Base-by-base conservation (phyloP, 208 protist species). In the Acanthamoeba culbertsoni region DNA sequence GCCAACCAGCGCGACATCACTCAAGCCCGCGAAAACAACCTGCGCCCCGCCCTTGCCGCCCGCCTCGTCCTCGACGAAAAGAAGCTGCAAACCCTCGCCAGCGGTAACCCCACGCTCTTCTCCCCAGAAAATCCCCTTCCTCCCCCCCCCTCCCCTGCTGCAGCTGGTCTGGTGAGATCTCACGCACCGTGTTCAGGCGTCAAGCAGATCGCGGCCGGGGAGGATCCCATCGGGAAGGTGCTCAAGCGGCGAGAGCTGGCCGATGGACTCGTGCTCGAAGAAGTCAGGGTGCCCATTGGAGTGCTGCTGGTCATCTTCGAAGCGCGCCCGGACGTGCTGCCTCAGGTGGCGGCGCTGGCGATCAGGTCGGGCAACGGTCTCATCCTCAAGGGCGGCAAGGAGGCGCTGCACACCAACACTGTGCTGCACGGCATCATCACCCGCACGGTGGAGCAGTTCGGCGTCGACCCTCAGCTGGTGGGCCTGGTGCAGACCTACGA, bases 271-370 rank as follows among this genome's bases (percentile, higher is more conserved):
- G 94, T 97, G 43, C 94, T 99, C 62, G 89, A 97, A 77, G 96
- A 98, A 95, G 96, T 97, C 51, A 96, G 97, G 8, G 94, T 95
- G 5, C 97, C 98, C 23, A 97, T 99, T 48, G 98, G 98, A 26
- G 98, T 99, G 65, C 95, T 99, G 73, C 95, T 98, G 26, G 96
- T 99, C 63, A 98, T 99, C 45, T 99, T 99, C 91, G 98, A 99
- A 95, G 97, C 97, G 10, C 94, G 98, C 16, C 98, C 98, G 20
- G 98, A 99, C 86, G 97, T 93, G 42, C 93, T 96, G n/a, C 86
- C 95, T 45, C 98, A 99, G 95, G 97, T 98, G 53, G 95, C 98
- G 0, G 92, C 97, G 7, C 96, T 99, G 35, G 96, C 97, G 16
- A 94, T 99, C 23, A 94, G 93, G 59, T 97, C 96, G 68, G 98